A percentile compares a stretch with the other conserved stretches of the same genome.
Evolutionary conservation across 306 rosid genomes (phyloP).

Genomic region (Inga laurina): DNA sequence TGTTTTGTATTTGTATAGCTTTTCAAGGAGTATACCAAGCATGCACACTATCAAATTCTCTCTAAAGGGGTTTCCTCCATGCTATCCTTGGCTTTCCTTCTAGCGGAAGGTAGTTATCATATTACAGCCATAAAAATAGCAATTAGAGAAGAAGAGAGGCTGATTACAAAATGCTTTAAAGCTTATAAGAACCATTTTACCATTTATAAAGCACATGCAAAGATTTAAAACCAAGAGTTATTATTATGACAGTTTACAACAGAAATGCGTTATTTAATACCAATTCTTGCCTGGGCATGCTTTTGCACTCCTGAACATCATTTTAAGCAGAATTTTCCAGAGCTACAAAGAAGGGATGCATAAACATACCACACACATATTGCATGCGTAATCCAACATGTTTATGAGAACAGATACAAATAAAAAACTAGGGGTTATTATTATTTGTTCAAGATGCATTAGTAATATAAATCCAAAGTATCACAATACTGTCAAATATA

Average conservation of each 20-base stretch:
- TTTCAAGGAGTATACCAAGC: not conserved
- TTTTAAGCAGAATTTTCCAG: not conserved
- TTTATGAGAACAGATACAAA: not conserved
- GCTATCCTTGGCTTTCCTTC: not conserved
- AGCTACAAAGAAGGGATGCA: slow-evolving; percentile 34
- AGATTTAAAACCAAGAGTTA: slow-evolving; percentile 9
- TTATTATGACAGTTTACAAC: slow-evolving; percentile 2
- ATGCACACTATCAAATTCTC: not conserved
- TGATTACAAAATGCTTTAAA: not conserved
- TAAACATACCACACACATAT: slow-evolving; percentile 14
- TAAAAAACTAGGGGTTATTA: not conserved
- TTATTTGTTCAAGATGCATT: not conserved
- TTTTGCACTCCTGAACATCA: not conserved
- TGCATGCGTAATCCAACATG: slow-evolving; percentile 7
- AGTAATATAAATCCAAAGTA: slow-evolving; percentile 19
- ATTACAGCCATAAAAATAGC: not conserved
- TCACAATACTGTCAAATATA: not conserved
- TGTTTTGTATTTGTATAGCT: not conserved
- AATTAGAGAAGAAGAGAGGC: not conserved
- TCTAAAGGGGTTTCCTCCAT: not conserved
- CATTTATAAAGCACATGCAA: not conserved
- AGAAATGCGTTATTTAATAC: not conserved
- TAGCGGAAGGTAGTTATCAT: not conserved
- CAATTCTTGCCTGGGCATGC: not conserved
- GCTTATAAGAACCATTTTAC: not conserved